A percentile compares a stretch with the other conserved stretches of the same genome.
Evolutionary conservation across 2,329 filamentous ascomycete species (phyloP).

Genomic region (Chrysoporthe cubensis): DNA sequence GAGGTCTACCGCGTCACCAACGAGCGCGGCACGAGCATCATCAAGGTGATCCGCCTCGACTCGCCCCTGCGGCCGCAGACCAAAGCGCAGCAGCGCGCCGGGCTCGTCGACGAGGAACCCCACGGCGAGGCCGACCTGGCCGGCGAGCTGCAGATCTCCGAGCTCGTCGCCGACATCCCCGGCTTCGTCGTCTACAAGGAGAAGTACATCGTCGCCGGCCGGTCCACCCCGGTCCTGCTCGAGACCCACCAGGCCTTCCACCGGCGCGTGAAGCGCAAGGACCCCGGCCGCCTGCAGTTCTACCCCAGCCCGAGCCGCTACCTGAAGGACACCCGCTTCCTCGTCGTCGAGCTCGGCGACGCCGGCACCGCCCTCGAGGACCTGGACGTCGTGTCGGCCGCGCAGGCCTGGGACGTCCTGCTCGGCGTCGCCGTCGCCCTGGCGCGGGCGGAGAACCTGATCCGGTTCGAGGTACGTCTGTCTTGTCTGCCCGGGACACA

Average conservation of each 20-base stretch:
- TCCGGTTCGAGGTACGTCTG: constrained; percentile 60
- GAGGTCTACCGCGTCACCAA: constrained; percentile 68
- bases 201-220: constrained; percentile 62
- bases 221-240: constrained; percentile 55
- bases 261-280: constrained; percentile 55
- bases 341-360: constrained; percentile 67
- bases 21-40: constrained; percentile 63
- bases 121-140: constrained; percentile 58
- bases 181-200: constrained; percentile 71
- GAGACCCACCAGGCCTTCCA: constrained; percentile 65
- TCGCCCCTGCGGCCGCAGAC: constrained; percentile 63
- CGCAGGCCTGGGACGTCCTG: constrained; percentile 67
- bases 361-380: constrained; percentile 65
- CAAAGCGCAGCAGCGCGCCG: constrained; percentile 56
- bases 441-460: constrained; percentile 60
- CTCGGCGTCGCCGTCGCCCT: constrained; percentile 63
- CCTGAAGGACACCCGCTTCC: constrained; percentile 59
- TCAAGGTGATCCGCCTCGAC: constrained; percentile 65
- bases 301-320: constrained; percentile 66
- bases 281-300: constrained; percentile 61
- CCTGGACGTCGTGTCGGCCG: constrained; percentile 51
- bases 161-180: constrained; percentile 65
- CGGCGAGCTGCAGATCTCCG: constrained; percentile 65
- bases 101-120: constrained; percentile 62
- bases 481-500: too few species aligned